Conservation (phyloP, 2,329 filamentous ascomycete species). For the Verticillium nonalfalfae region DNA sequence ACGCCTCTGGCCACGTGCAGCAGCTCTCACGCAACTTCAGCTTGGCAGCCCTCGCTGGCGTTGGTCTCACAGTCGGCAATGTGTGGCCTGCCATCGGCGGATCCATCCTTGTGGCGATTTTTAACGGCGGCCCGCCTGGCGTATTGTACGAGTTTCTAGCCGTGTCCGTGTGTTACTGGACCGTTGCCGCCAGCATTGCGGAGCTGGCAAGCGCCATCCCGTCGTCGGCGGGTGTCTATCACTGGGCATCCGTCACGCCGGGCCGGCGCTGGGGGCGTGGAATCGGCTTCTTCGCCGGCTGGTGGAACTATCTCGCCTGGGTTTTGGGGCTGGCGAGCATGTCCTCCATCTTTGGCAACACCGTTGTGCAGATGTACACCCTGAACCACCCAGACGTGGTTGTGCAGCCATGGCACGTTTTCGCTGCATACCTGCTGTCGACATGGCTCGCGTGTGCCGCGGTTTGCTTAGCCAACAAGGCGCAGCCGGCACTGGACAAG, state of each 20-base stretch:
- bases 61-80: constrained; percentile 34
- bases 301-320: constrained; percentile 39
- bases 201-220: constrained; percentile 56
- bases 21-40: constrained; percentile 30
- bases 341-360: constrained; percentile 32
- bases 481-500: constrained; percentile 45
- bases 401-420: constrained; percentile 33
- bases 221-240: constrained; percentile 55
- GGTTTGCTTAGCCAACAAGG: constrained; percentile 49
- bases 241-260: constrained; percentile 54
- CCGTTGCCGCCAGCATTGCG: constrained; percentile 51
- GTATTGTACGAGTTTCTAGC: constrained; percentile 54
- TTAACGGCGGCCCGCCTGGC: constrained; percentile 56
- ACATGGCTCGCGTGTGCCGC: constrained; percentile 30
- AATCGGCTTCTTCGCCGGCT: constrained; percentile 38
- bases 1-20: constrained; percentile 34
- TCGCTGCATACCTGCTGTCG: constrained; percentile 31
- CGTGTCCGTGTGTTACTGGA: constrained; percentile 47
- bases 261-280: constrained; percentile 43
- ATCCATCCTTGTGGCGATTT: constrained; percentile 42
- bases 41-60: constrained; percentile 31
- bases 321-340: constrained; percentile 31
- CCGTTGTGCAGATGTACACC: constrained; percentile 35
- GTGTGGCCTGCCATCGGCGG: constrained; percentile 37
- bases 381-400: constrained; percentile 30